phyloP scores from a whole-genome alignment of 345 rosid genomes.

The Zanthoxylum bungeanum region DNA sequence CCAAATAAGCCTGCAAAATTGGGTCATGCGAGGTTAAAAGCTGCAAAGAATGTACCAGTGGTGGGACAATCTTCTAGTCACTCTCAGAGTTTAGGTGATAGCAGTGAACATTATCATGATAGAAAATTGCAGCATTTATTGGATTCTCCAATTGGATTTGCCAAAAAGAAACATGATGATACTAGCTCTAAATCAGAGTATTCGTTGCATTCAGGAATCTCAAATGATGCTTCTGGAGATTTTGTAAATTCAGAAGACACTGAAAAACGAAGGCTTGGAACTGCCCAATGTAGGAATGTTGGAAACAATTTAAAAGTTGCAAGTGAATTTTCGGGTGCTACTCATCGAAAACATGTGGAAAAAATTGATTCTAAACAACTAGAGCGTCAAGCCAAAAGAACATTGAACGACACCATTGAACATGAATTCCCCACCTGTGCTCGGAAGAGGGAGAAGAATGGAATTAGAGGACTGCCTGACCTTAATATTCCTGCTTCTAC shows the following conservation, averaged over 20 bases:
- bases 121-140: constrained; percentile 18
- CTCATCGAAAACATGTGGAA: constrained; percentile 15
- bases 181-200: constrained; percentile 13
- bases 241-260: constrained; percentile 11
- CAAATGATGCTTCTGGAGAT: constrained; percentile 22
- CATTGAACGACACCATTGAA: neutral
- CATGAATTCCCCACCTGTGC: constrained; percentile 14
- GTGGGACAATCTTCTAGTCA: constrained; percentile 18
- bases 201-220: constrained; percentile 15
- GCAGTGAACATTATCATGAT: constrained; percentile 13
- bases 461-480: constrained; percentile 32
- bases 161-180: constrained; percentile 19
- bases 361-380: constrained; percentile 15
- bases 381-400: constrained; percentile 12
- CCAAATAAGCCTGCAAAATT: constrained; percentile 24
- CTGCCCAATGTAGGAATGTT: constrained; percentile 15
- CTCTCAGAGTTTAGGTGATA: constrained; percentile 15
- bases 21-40: constrained; percentile 23
- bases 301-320: constrained; percentile 16
- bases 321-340: constrained; percentile 11
- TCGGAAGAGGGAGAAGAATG: constrained; percentile 26
- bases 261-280: constrained; percentile 17
- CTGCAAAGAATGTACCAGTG: constrained; percentile 7
- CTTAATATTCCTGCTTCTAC: constrained; percentile 37
- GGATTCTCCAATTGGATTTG: constrained; percentile 20